Evolutionary conservation across 2,329 filamentous ascomycete genomes (phyloP), one percentile per base, ranked within the genome.

Genomic region (Trichoderma koningii): DNA sequence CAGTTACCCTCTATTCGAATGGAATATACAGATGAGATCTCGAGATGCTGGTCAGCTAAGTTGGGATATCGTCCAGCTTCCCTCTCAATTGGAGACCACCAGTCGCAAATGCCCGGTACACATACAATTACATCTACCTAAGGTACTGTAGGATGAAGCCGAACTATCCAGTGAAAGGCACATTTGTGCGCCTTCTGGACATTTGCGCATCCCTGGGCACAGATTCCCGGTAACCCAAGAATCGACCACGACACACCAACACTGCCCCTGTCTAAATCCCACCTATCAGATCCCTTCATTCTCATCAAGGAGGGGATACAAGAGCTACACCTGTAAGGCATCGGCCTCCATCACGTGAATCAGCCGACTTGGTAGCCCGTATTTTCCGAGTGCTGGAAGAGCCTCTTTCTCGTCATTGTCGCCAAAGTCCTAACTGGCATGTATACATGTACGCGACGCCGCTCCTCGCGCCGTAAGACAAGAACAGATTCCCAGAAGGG

Each of bases 301-400:
- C 23, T 30, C 47, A n/a, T 21, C 17, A 42, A 23, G 61, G 42
- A 55, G 47, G 26, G 45, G 26, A 19, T 26, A 26, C 56, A 7
- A 52, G 50, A 19, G 17, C 30, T 34, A 21, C 44, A 30, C 41
- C 15, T 51, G 28, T 7, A 26, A 30, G 26, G 45, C 47, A 42
- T 63, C 61, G 15, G 30, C 30, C 15, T 48, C 38, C 19, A 59
- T 52, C 52, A 64, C 62, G 62, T 63, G 60, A 53, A 55, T 15
- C 41, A 52, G 10, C 38, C 44, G n/a, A n/a, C n/a, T n/a, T n/a
- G n/a, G n/a, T n/a, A 57, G 30, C 17, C 30, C 17, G 28, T 47
- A 42, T 42, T 19, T 38, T 12, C 34, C 12, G 7, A 30, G 14
- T 12, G 12, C 51, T 51, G 28, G 17, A 52, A 30, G 50, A 48